phyloP scores from a whole-genome alignment of 306 rosid species.

The Casuarina cunninghamiana region DNA sequence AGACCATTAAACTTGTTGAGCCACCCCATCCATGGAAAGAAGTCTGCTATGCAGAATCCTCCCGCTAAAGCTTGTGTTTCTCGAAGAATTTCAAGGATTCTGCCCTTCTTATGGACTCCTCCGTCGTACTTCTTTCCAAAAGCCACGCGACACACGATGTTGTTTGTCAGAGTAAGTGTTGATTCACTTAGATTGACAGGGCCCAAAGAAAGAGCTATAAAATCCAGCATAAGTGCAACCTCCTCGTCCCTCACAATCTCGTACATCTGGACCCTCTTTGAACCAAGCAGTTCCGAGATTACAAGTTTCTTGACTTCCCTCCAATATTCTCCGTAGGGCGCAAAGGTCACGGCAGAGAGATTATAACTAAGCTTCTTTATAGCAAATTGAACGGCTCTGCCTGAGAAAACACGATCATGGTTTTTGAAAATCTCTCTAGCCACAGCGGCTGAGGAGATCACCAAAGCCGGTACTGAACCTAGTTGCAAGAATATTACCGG shows the following conservation, averaged over 20 bases:
- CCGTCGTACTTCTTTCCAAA: constrained; percentile 29
- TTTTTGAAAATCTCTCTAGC: constrained; percentile 48
- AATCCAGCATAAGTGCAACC: constrained; percentile 20
- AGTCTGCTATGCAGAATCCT: constrained; percentile 18
- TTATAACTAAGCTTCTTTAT: constrained; percentile 27
- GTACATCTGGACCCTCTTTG: constrained; percentile 22
- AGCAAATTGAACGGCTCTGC: constrained; percentile 37
- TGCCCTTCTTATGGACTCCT: not conserved
- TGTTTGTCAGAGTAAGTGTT: constrained; percentile 11
- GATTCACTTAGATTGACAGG: constrained; percentile 26
- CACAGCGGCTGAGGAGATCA: constrained; percentile 44
- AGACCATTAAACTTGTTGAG: constrained; percentile 35
- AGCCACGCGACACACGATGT: constrained; percentile 17
- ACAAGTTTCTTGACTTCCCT: constrained; percentile 30
- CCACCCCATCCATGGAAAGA: constrained; percentile 31
- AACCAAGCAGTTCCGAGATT: constrained; percentile 26
- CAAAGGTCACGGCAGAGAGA: constrained; percentile 25
- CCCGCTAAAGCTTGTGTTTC: constrained; percentile 22
- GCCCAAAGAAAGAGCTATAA: not conserved
- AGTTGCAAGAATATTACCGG: constrained; percentile 53
- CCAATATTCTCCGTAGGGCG: constrained; percentile 46
- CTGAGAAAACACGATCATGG: constrained; percentile 41
- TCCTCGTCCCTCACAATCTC: constrained; percentile 27
- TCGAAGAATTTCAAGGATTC: constrained; percentile 3
- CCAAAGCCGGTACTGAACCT: constrained; percentile 41